Base-by-base conservation (phyloP, 164 flowering plant genomes). In the Houttuynia cordata region DNA sequence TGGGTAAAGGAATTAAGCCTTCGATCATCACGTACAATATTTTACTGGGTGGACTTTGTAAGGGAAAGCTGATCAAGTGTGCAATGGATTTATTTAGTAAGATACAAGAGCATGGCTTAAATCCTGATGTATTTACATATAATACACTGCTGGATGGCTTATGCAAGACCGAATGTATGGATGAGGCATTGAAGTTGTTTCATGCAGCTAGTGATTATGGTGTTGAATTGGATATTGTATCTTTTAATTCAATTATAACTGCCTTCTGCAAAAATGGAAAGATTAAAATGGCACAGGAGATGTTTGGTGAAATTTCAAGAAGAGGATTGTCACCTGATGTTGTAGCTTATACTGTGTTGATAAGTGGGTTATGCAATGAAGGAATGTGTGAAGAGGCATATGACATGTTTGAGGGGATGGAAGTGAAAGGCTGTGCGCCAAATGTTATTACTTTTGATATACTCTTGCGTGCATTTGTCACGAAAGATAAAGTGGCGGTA, bases 61-160 rank as follows among this genome's bases (percentile, higher is more conserved):
- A 83, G 64, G 85, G 80, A 70, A 86, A 83, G 60, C 81, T 89
- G 22, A 81, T 85, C 21, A 85, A 67, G 69, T 92, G 88, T 69
- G 98, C 96, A 41, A 87, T 79, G 67, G 73, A 69, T 66, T 80
- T 87, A 68, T 72, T 88, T 18, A 79, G 83, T 61, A 83, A 73
- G 78, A 56, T 87, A 68, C 73, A 78, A 51, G 77, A 86, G 63
- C 84, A 86, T 2, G 85, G 76, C 23, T 67, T 83, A 20, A 76
- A 87, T 42, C 88, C 90, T 18, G 59, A 51, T 67, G 84, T 79
- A 52, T 91, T n/a, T n/a, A n/a, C n/a, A n/a, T n/a, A n/a, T n/a
- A n/a, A n/a, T n/a, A n/a, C n/a, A n/a, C n/a, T n/a, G 23, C 84
- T 91, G 63, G 84, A 88, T 71, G 98, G 98, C 25, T 89, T 88